Evolutionary conservation across 805 yeast genomes (phyloP), one percentile per base, ranked within the genome.

Genomic region (Saturnispora sanitii): DNA sequence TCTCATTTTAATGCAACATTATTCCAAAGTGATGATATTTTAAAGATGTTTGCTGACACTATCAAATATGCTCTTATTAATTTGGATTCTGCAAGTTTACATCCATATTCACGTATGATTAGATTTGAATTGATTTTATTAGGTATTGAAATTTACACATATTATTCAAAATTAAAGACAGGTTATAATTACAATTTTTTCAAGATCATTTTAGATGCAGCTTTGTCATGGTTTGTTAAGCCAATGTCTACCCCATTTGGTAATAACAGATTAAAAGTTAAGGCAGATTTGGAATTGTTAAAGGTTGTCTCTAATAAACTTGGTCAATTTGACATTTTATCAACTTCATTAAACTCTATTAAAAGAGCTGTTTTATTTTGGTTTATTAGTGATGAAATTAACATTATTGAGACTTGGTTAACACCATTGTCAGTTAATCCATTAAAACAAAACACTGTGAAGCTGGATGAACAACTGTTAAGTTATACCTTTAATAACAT

Each of bases 1-100:
- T 82, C 94, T 4, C 80, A 77, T 53, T 83, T 86, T 61, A 84
- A 87, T 56, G 86, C 95, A 0, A 72, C 86, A 2, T 61, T 77
- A 56, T 76, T 76, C 51, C 82, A 79, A 50, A 78, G 88, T 59
- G 75, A 71, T 40, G 85, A 80, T 48, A 61, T 82, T 25, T 61
- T 84, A 48, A 79, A 77, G 48, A 57, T 82, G 43, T 84, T 85
- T 53, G 79, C 88, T 0, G 62, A 77, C 23, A 67, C 81, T 38
- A 65, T 73, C 15, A 60, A 73, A 23, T 58, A 70, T 32, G 84
- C 88, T 0, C 64, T 88, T 49, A 53, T 57, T 12, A 64, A 66
- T 33, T 58, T 78, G 31, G 51, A 57, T 4, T 49, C 54, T 31
- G 96, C 92, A 3, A 82, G 94, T 50, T 60, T 71, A 37, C 96